A percentile compares a stretch with the other conserved stretches of the same genome.
Conservation (phyloP, 208 protist species). For the Tritrichomonas musculus region DNA sequence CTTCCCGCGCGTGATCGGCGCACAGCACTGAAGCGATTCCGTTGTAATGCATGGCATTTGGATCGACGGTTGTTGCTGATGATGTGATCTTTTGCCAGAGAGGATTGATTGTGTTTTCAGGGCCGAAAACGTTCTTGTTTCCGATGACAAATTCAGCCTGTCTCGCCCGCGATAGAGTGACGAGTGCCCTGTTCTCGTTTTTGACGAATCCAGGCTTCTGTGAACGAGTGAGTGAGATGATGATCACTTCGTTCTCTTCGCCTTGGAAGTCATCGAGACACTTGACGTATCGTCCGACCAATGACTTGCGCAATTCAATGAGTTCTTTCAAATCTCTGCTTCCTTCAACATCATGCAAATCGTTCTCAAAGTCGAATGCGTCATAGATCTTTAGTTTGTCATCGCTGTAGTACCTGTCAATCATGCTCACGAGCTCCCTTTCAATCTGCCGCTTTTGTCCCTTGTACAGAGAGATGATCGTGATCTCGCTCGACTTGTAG, state of each 20-base stretch:
- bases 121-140: not conserved
- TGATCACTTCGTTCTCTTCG: slow-evolving; percentile 1
- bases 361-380: too few relatives aligned
- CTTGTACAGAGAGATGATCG: not conserved
- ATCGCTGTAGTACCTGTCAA: not conserved
- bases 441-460: not conserved
- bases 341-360: too few relatives aligned
- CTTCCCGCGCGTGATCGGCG: too few relatives aligned
- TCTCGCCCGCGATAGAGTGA: not conserved
- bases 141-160: not conserved
- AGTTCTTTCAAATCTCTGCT: not conserved
- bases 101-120: too few relatives aligned
- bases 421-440: not conserved
- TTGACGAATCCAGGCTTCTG: not conserved
- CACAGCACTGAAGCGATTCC: too few relatives aligned
- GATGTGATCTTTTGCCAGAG: not conserved
- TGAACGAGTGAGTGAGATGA: not conserved
- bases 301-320: too few relatives aligned
- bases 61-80: too few relatives aligned
- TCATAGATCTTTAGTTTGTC: not conserved
- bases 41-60: too few relatives aligned
- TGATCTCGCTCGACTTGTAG: not conserved
- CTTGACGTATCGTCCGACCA: too few relatives aligned
- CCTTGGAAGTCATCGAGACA: slow-evolving; percentile 16
- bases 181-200: not conserved